These are phyloP conservation scores for Cladosporium halotolerans DNA, from an alignment of 2,329 filamentous ascomycete genomes.

Conservation along the genomic window DNA sequence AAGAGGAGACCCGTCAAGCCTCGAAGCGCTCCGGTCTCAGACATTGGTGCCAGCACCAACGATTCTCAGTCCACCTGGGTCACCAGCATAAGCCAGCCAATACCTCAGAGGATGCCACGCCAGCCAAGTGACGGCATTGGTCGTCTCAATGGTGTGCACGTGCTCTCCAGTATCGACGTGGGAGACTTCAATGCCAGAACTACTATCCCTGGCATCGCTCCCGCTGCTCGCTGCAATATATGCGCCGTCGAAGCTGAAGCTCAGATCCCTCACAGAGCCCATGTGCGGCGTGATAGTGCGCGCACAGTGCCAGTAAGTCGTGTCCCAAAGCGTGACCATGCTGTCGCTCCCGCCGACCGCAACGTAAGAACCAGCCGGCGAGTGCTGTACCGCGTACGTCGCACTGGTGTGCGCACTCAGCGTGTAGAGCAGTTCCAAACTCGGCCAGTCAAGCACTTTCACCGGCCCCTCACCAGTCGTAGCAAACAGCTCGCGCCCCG, in stretches of 20 bases:
- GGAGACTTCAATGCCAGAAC: slow-evolving; percentile 61
- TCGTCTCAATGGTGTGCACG: slow-evolving; percentile 65
- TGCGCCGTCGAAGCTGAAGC: slow-evolving; percentile 72
- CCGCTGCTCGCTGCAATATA: slow-evolving; percentile 65
- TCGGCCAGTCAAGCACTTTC: slow-evolving; percentile 65
- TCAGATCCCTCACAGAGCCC: slow-evolving; percentile 62
- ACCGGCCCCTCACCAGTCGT: slow-evolving; percentile 66
- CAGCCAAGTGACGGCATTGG: slow-evolving; percentile 58
- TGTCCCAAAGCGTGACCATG: slow-evolving; percentile 72
- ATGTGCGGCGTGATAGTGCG: slow-evolving; percentile 63
- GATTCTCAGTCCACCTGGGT: slow-evolving; percentile 63
- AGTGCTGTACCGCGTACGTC: slow-evolving; percentile 62
- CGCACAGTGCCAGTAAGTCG: slow-evolving; percentile 68
- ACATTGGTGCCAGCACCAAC: slow-evolving; percentile 41
- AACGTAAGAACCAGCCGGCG: slow-evolving; percentile 64
- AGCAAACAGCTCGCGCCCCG: slow-evolving; percentile 62
- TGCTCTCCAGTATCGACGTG: slow-evolving; percentile 69
- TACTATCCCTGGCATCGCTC: slow-evolving; percentile 50
- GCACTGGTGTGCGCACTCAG: slow-evolving; percentile 68
- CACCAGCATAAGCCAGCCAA: slow-evolving; percentile 63
- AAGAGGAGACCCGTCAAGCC: not conserved
- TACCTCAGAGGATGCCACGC: slow-evolving; percentile 73
- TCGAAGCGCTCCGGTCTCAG: slow-evolving; percentile 8
- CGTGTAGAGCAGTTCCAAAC: slow-evolving; percentile 46
- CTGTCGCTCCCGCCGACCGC: slow-evolving; percentile 72